Conservation (phyloP, 371 early-diverging fungal genomes). For the Capniomyces stellatus region DNA sequence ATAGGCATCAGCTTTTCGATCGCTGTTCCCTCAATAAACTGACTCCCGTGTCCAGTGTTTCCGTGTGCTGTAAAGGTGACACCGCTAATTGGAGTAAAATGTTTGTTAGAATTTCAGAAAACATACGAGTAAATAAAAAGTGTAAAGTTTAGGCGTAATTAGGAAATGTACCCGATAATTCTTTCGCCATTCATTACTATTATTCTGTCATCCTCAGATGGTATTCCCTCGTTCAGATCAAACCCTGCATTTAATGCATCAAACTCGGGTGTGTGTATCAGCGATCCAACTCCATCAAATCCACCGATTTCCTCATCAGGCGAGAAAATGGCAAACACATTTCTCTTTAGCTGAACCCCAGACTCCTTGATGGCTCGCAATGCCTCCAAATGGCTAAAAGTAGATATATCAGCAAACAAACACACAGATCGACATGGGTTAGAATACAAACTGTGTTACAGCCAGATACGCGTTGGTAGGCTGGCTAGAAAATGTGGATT, state of each 20-base stretch:
- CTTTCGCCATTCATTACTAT: constrained; percentile 62
- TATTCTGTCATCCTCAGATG: constrained; percentile 31
- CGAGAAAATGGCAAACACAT: constrained; percentile 47
- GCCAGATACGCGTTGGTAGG: too few relatives aligned
- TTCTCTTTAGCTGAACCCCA: constrained; percentile 34
- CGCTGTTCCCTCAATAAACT: constrained; percentile 49
- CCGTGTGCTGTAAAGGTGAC: constrained; percentile 27
- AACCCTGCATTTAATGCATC: constrained; percentile 46
- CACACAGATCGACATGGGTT: too few relatives aligned
- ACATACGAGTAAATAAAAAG: too few relatives aligned
- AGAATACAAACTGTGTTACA: too few relatives aligned
- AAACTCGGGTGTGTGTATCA: constrained; percentile 39
- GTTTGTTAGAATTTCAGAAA: too few relatives aligned
- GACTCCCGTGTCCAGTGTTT: constrained; percentile 56
- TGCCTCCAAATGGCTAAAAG: constrained; percentile 42
- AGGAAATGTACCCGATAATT: constrained; percentile 46
- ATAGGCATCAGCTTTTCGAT: constrained; percentile 37
- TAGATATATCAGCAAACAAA: not conserved
- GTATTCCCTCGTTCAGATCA: constrained; percentile 59
- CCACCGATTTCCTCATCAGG: constrained; percentile 78
- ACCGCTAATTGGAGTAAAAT: not conserved
- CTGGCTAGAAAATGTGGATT: too few relatives aligned
- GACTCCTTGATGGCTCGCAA: constrained; percentile 33
- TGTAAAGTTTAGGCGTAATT: constrained; percentile 4
- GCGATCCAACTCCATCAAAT: constrained; percentile 42